A percentile compares a stretch with the other conserved stretches of the same genome.
Conservation (phyloP, 2,329 filamentous ascomycete species). For the Alternaria gansuensis region DNA sequence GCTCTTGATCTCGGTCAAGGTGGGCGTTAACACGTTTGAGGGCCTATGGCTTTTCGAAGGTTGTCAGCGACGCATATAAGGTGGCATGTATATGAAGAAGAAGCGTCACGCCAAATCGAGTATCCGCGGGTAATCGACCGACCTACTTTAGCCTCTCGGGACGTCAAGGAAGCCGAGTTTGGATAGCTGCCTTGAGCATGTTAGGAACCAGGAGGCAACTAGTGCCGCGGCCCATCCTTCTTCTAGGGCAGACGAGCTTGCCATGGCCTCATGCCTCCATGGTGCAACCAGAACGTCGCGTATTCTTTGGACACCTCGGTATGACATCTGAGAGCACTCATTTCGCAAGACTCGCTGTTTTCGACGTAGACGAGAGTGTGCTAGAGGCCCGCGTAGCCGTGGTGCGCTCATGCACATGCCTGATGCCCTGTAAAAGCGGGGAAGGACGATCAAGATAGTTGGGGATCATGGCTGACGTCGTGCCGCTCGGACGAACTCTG, state of each 20-base stretch:
- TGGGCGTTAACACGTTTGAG: slow-evolving; percentile 9
- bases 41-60: background rate
- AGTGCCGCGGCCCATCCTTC: slow-evolving; percentile 1
- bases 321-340: slow-evolving; percentile 7
- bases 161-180: slow-evolving; percentile 12
- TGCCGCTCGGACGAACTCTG: slow-evolving; percentile 7
- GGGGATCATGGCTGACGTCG: slow-evolving; percentile 6
- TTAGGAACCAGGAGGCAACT: background rate
- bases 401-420: slow-evolving; percentile 8
- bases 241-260: background rate
- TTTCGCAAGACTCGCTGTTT: slow-evolving; percentile 10
- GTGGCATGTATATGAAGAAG: slow-evolving; percentile 14
- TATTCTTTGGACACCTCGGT: slow-evolving; percentile 19
- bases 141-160: slow-evolving; percentile 5
- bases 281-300: slow-evolving; percentile 3
- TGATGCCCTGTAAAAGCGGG: slow-evolving; percentile 25
- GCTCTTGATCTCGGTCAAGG: slow-evolving; percentile 36
- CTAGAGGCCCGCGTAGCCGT: slow-evolving; percentile 6
- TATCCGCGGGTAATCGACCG: background rate
- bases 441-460: slow-evolving; percentile 16
- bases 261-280: background rate
- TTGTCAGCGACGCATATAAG: slow-evolving; percentile 15
- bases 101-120: background rate
- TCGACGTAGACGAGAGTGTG: slow-evolving; percentile 9
- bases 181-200: background rate